Base-by-base conservation (phyloP, 2,329 filamentous ascomycete species). In the Fusarium citri region DNA sequence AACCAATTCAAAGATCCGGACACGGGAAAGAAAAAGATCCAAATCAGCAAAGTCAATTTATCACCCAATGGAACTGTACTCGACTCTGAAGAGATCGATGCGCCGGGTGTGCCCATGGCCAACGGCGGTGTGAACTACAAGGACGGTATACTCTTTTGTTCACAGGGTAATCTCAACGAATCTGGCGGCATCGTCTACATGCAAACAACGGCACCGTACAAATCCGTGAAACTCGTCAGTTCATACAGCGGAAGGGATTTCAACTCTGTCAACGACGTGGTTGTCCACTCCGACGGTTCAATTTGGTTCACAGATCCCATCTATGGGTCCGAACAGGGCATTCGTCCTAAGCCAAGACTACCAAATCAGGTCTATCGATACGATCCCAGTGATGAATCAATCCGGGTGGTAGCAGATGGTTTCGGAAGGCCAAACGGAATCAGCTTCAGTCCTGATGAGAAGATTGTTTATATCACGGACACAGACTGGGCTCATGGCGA, bases 221-320 rank as follows among this genome's bases (percentile, higher is more conserved):
- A 65, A 7, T 76, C 69, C 2, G 54, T 58, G 1, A 51, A 67
- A 1, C 41, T 85, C 4, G 62, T 84, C 3, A 80, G 72, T 16
- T 79, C 79, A 5, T 86, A 81, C 69, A 73, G 82, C 40, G 82
- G 82, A 2, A 76, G 83, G 9, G 76, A 78, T 4, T 86, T 87
- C 73, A 86, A 85, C 70, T 84, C 82, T 4, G 76, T 83, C 46
- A 85, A 85, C 63, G 84, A 86, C 57, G 82, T 86, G 6, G 80
- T 84, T 8, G 75, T 83, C 16, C 76, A 79, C 46, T 68, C 66
- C 2, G 83, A 84, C 59, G 82, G 82, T 6, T 77, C 76, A 8
- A 78, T 86, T 25, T 86, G 84, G 83, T 86, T 86, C 69, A 86
- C 84, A 0, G 84, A 86, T 68, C 82, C 84, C 1, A 76, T 79